Percentiles rank a stretch among this genome's conserved stretches.
Conservation (phyloP, 2,329 filamentous ascomycete species). For the Rhynchosporium graminicola region DNA sequence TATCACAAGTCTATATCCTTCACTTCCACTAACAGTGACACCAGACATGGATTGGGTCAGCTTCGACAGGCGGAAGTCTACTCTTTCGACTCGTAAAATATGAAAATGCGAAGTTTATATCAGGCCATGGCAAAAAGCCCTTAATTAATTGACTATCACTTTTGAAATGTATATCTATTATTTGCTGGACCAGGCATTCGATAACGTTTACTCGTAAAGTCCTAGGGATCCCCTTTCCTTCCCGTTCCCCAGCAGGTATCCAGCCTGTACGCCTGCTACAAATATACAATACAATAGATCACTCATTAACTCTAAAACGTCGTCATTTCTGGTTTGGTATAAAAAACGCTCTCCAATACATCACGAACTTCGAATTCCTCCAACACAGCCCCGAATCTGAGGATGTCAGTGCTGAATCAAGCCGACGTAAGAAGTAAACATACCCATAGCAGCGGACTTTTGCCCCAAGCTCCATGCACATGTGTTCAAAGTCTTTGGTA, state of each 20-base stretch:
- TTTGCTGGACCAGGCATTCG: neutral
- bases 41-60: too few species aligned
- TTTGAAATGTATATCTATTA: too few species aligned
- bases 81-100: too few species aligned
- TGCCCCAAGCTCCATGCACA: slow-evolving; percentile 71
- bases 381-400: slow-evolving; percentile 66
- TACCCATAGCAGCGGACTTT: slow-evolving; percentile 95
- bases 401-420: slow-evolving; percentile 27
- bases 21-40: too few species aligned
- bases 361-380: slow-evolving; percentile 62
- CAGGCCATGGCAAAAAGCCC: too few species aligned
- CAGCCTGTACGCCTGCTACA: slow-evolving; percentile 4
- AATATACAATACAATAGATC: neutral
- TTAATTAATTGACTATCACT: too few species aligned
- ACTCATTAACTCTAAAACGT: slow-evolving; percentile 18
- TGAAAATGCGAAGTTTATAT: too few species aligned
- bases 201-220: slow-evolving; percentile 8
- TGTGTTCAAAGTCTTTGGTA: slow-evolving; percentile 65
- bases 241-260: neutral
- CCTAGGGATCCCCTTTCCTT: neutral
- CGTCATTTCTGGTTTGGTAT: slow-evolving; percentile 30
- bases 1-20: too few species aligned
- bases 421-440: slow-evolving; percentile 42
- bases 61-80: too few species aligned
- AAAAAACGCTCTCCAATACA: slow-evolving; percentile 39